phyloP scores from a whole-genome alignment of 2,329 filamentous ascomycete species.

The Pseudovirgaria hyperparasitica region DNA sequence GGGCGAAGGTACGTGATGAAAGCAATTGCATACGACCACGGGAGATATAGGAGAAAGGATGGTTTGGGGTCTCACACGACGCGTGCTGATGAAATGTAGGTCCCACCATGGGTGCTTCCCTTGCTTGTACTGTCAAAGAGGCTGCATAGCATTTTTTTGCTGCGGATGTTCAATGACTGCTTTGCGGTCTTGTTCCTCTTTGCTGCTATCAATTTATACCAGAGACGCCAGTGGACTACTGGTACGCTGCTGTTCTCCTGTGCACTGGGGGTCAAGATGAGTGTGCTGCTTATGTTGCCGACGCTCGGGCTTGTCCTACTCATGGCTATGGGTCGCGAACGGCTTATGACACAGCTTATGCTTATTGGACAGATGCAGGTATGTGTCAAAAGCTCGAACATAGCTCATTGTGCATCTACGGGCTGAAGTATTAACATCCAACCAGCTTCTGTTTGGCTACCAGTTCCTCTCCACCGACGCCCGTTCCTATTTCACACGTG shows the following conservation, averaged over 20 bases:
- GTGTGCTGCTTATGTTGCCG: constrained; percentile 67
- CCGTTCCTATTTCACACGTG: constrained; percentile 61
- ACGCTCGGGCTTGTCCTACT: constrained; percentile 67
- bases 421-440: constrained; percentile 8
- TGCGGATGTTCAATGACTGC: constrained; percentile 93
- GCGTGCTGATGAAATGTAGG: too few relatives aligned
- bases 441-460: constrained; percentile 39
- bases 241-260: constrained; percentile 62
- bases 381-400: constrained; percentile 24
- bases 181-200: constrained; percentile 78
- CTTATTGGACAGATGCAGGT: constrained; percentile 72
- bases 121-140: constrained; percentile 82
- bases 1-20: constrained; percentile 50
- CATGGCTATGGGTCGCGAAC: constrained; percentile 54
- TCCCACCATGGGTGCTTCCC: constrained; percentile 76
- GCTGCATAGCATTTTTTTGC: constrained; percentile 82
- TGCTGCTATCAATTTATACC: constrained; percentile 64
- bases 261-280: constrained; percentile 93
- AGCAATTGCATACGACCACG: too few relatives aligned
- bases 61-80: too few relatives aligned
- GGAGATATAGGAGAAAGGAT: background rate
- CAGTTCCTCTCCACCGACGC: constrained; percentile 59
- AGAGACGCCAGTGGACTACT: constrained; percentile 59
- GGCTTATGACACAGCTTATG: constrained; percentile 54
- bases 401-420: background rate